Evolutionary conservation across 106 monocot genomes (phyloP).

Genomic region (Triglochin maritima): DNA sequence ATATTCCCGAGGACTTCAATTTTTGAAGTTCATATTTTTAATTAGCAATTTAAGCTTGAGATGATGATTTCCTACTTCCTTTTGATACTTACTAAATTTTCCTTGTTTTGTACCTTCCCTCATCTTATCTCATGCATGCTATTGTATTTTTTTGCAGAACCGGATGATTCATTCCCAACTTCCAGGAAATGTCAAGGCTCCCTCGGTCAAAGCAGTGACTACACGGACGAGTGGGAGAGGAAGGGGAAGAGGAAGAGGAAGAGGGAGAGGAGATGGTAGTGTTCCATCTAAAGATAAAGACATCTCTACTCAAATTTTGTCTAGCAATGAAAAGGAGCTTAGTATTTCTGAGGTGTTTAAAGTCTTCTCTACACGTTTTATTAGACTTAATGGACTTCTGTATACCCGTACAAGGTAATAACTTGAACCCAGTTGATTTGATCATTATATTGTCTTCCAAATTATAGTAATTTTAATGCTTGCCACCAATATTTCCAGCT

Average conservation of each 20-base stretch:
- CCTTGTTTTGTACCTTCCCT: too few species aligned
- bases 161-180: constrained; percentile 66
- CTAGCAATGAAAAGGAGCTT: constrained; percentile 28
- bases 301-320: constrained; percentile 10
- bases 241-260: constrained; percentile 58
- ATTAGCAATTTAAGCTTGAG: too few species aligned
- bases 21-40: too few species aligned
- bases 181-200: constrained; percentile 27
- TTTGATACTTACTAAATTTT: too few species aligned
- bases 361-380: constrained; percentile 66
- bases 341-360: constrained; percentile 43
- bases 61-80: too few species aligned
- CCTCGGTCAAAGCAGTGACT: constrained; percentile 26
- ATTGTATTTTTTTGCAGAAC: constrained; percentile 35
- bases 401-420: constrained; percentile 86
- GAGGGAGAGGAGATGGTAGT: constrained; percentile 42
- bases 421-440: too few species aligned
- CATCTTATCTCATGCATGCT: too few species aligned
- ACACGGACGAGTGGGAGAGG: constrained; percentile 41
- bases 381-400: constrained; percentile 87
- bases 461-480: not conserved
- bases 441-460: not conserved
- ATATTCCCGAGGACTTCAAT: too few species aligned
- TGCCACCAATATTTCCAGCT: not conserved
- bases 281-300: constrained; percentile 39